Base-by-base conservation (phyloP, 2,329 filamentous ascomycete genomes). In the Fusarium dlaminii region DNA sequence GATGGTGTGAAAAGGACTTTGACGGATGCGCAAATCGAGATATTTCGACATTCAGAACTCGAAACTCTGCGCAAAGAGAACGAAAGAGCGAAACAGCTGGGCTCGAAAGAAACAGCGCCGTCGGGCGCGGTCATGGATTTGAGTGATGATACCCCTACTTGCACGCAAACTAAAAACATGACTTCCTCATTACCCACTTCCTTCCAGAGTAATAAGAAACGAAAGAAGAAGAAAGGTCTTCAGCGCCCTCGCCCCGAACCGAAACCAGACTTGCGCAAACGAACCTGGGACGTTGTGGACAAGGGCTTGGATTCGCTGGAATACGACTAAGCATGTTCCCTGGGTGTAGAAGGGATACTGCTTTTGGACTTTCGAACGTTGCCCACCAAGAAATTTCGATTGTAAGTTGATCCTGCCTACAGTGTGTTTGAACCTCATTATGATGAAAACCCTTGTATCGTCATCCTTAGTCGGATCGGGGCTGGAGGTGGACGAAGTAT, bases 391-490 rank as follows among this genome's bases (percentile, higher is more conserved):
- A 55, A 22, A 62, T n/a, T 15, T 30, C 27, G 18, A 39, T 20
- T 57, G 76, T 78, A 67, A 70, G 72, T 72, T 51, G 51, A 54
- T 55, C 27, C 10, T 49, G 46, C 61, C 37, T 49, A 6, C 10
- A 37, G 52, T 61, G 51, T 11, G 24, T 39, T n/a, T 46, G 58
- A 34, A 22, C 56, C 73, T 68, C 67, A 72, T 70, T 68, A 92
- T 96, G 94, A 97, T 96, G 94, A 96, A 91, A 95, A 87, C 82
- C 83, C 89, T 85, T 71, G 77, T 95, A 95, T 95, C 93, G 94
- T 97, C 94, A 97, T 97, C 94, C 94, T 97, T 97, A 97, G 94
- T 87, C 94, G 89, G 91, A 97, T 83, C 80, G 69, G 72, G 75
- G 73, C 73, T 76, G 72, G 72, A 73, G 78, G 72, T 72, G 75